phyloP scores from a whole-genome alignment of 2,329 filamentous ascomycete genomes.

The Venturiaceae sp. region DNA sequence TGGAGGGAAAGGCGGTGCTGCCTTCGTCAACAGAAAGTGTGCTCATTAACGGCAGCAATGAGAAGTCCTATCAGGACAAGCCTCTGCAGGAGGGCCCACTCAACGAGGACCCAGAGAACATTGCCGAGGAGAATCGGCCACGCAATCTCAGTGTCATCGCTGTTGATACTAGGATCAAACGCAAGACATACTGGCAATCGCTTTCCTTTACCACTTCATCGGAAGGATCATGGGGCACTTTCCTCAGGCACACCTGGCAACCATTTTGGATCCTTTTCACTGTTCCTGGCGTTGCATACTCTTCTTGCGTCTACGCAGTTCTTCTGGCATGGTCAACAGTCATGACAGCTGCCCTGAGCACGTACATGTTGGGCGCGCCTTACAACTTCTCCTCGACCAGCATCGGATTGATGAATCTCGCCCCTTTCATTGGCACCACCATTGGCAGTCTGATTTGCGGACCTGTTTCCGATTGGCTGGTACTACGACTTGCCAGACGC shows the following conservation, averaged over 20 bases:
- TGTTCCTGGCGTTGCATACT: conserved; percentile 4
- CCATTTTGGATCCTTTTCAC: conserved; percentile 6
- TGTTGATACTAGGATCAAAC: conserved; percentile 21
- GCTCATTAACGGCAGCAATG: conserved; percentile 9
- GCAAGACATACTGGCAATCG: conserved; percentile 31
- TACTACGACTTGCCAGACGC: conserved; percentile 23
- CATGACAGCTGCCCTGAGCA: conserved; percentile 20
- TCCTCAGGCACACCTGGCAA: conserved; percentile 24
- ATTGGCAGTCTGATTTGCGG: conserved; percentile 22
- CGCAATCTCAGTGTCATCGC: conserved; percentile 14
- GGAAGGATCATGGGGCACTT: conserved; percentile 19
- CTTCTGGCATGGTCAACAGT: conserved; percentile 30
- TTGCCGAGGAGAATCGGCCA: conserved; percentile 8
- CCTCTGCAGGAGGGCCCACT: background rate
- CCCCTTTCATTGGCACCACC: conserved; percentile 29
- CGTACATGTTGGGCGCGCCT: conserved; percentile 13
- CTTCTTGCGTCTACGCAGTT: conserved; percentile 12
- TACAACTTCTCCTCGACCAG: conserved; percentile 3
- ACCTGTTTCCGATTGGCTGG: conserved; percentile 24
- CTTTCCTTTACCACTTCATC: conserved; percentile 18
- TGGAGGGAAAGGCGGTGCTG: conserved; percentile 17
- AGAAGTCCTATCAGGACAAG: conserved; percentile 1
- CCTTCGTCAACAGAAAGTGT: conserved; percentile 8
- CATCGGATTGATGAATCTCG: conserved; percentile 18
- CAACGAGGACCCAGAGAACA: conserved; percentile 6